These are phyloP conservation scores for Lippia alba DNA, from an alignment of 305 asterid genomes.

Conservation along the genomic window DNA sequence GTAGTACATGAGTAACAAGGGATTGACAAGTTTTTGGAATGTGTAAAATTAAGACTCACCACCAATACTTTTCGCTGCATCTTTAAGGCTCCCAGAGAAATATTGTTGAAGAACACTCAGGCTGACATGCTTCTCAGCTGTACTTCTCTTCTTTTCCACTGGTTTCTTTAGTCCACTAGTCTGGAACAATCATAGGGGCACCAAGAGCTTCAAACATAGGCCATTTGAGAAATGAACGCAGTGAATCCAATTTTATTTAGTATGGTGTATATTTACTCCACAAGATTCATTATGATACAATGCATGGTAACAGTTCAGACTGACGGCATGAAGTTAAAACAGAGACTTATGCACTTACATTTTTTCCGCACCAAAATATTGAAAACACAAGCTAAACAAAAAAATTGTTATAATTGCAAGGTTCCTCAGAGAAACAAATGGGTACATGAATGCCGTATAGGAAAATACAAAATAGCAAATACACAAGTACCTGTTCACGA, in stretches of 20 bases:
- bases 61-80: conserved; percentile 97
- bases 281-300: not conserved
- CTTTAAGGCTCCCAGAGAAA: conserved; percentile 93
- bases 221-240: conserved; percentile 18
- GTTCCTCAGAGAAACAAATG: not conserved
- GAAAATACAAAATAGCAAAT: conserved; percentile 10
- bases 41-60: conserved; percentile 57
- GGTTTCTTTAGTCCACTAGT: conserved; percentile 51
- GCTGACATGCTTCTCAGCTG: conserved; percentile 88
- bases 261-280: not conserved
- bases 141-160: conserved; percentile 71
- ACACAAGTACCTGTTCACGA: conserved; percentile 51
- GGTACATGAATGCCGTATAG: not conserved
- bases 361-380: no score
- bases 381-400: no score
- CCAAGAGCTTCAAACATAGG: conserved; percentile 15
- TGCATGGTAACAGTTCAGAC: not conserved
- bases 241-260: not conserved
- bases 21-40: conserved; percentile 6
- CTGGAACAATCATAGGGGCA: conserved; percentile 43
- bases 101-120: conserved; percentile 84
- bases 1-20: conserved; percentile 2
- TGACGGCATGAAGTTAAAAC: no score
- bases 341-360: no score
- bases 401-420: not conserved